Percentiles rank a stretch among this genome's conserved stretches.
phyloP scores from a whole-genome alignment of 805 yeast genomes.

The Monosporozyma solicola region DNA sequence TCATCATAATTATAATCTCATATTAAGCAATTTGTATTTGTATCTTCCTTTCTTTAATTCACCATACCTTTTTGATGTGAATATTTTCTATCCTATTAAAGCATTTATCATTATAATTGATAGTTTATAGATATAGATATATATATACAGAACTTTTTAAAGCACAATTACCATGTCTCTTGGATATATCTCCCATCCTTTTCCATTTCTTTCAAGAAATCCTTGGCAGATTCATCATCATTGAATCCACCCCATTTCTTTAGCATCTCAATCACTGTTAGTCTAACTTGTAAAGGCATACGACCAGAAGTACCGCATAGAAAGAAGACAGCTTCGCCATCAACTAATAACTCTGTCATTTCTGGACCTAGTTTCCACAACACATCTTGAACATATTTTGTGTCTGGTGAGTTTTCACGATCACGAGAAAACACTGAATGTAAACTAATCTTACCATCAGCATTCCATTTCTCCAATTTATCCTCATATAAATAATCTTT shows the following conservation, averaged over 20 bases:
- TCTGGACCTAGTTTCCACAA: conserved; percentile 42
- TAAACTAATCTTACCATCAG: conserved; percentile 32
- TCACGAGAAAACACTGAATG: conserved; percentile 45
- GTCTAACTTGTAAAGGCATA: conserved; percentile 84
- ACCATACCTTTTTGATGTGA: no score
- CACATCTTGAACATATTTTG: conserved; percentile 72
- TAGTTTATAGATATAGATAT: no score
- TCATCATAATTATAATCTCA: not conserved
- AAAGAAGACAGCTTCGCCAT: conserved; percentile 54
- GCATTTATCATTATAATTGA: not conserved
- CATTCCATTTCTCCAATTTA: conserved; percentile 37
- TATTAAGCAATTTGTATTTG: not conserved
- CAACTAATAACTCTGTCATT: conserved; percentile 45
- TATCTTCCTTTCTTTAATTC: no score
- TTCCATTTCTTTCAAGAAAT: conserved; percentile 52
- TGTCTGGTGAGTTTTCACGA: conserved; percentile 28
- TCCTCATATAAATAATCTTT: conserved; percentile 63
- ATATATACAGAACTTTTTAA: not conserved
- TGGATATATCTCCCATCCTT: conserved; percentile 60
- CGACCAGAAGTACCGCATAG: conserved; percentile 91
- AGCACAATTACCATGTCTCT: conserved; percentile 65
- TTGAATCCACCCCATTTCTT: conserved; percentile 35
- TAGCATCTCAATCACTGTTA: conserved; percentile 63
- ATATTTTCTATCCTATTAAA: not conserved
- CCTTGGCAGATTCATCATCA: conserved; percentile 38